phyloP scores from a whole-genome alignment of 768 basidiomycete species.

The Boletellus ananas region DNA sequence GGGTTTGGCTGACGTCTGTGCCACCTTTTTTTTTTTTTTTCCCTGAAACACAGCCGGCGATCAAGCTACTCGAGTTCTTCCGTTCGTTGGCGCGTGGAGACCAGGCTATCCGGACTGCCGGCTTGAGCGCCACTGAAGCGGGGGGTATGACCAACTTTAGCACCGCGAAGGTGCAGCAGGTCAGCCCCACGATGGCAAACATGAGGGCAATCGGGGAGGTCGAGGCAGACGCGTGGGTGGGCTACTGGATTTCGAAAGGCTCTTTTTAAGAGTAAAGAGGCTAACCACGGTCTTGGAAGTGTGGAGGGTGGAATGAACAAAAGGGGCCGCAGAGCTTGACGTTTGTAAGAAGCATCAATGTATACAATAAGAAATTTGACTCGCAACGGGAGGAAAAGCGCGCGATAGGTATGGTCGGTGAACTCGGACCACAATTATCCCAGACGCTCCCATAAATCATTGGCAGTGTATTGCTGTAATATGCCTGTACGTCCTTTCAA shows the following conservation, averaged over 20 bases:
- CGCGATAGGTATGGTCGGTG: no score
- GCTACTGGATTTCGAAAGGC: conserved; percentile 23
- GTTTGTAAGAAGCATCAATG: no score
- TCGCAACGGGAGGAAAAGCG: no score
- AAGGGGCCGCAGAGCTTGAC: no score
- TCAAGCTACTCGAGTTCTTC: conserved; percentile 35
- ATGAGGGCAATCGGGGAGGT: conserved; percentile 24
- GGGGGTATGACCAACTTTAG: conserved; percentile 21
- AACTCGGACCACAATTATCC: no score
- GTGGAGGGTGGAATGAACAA: no score
- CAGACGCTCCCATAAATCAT: no score
- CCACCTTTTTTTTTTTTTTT: not conserved
- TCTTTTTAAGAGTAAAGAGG: conserved; percentile 6
- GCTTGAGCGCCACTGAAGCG: conserved; percentile 5
- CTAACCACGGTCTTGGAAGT: no score
- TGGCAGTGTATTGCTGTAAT: no score
- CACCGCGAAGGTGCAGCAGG: conserved; percentile 7
- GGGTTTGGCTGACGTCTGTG: no score
- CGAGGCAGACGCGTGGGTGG: conserved; percentile 25
- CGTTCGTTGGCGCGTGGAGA: conserved; percentile 22
- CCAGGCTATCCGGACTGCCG: not conserved
- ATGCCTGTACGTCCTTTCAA: no score
- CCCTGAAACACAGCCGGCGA: conserved; percentile 32
- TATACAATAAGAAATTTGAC: no score
- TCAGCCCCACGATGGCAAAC: conserved; percentile 23